These are phyloP conservation scores for Lecanicillium sp. DNA, from an alignment of 2,329 filamentous ascomycete genomes.

Conservation along the genomic window DNA sequence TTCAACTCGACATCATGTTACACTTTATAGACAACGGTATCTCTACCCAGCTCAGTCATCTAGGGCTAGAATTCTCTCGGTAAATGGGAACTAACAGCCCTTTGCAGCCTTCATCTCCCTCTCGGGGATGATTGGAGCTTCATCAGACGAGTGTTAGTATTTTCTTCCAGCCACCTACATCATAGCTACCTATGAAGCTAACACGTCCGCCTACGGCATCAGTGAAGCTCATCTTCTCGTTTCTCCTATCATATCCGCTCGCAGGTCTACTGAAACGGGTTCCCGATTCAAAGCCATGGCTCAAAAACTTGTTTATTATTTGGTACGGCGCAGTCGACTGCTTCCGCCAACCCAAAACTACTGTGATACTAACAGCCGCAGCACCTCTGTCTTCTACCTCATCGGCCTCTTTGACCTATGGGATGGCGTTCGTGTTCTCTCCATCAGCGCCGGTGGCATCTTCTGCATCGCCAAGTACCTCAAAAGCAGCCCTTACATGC, in stretches of 20 bases:
- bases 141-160: constrained; percentile 37
- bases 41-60: constrained; percentile 3
- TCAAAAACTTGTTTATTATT: constrained; percentile 85
- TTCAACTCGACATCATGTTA: neutral
- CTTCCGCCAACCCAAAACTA: neutral
- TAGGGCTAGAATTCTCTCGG: no score
- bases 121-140: constrained; percentile 30
- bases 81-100: constrained; percentile 2
- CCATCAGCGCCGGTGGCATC: constrained; percentile 69
- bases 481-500: constrained; percentile 80
- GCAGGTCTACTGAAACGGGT: constrained; percentile 83
- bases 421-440: constrained; percentile 70
- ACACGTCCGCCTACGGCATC: constrained; percentile 1
- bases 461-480: constrained; percentile 80
- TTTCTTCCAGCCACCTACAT: neutral
- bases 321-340: constrained; percentile 36
- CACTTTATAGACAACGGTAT: constrained; percentile 6
- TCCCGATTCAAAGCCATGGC: constrained; percentile 72
- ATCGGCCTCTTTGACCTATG: constrained; percentile 91
- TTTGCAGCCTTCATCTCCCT: constrained; percentile 34
- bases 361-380: constrained; percentile 21
- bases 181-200: neutral
- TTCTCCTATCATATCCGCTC: constrained; percentile 86
- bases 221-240: constrained; percentile 92
- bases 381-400: constrained; percentile 80